Conservation (phyloP, 2,329 filamentous ascomycete genomes). For the Trichoderma koningii region DNA sequence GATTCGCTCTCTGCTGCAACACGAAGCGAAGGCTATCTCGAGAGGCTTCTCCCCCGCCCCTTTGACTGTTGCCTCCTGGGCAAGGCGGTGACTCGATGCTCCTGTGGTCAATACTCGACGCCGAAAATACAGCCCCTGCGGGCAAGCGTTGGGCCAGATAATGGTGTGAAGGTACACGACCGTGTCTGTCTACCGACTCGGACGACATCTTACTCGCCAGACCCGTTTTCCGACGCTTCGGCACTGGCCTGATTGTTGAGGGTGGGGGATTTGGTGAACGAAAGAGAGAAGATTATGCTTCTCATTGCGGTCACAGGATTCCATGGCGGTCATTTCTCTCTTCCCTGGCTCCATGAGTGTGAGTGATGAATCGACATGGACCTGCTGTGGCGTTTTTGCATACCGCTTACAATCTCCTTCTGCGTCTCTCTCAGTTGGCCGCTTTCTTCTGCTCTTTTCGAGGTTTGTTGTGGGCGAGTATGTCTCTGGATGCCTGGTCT, state of each 20-base stretch:
- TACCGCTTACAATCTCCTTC: too few species aligned
- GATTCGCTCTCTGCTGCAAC: neutral
- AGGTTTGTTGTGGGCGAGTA: too few species aligned
- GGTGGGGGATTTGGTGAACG: neutral
- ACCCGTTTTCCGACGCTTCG: constrained; percentile 2
- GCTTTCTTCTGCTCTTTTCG: too few species aligned
- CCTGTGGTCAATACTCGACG: constrained; percentile 6
- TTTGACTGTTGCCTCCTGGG: neutral
- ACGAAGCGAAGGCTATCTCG: neutral
- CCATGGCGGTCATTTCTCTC: too few species aligned
- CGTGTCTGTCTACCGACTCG: neutral
- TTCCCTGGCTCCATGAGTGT: too few species aligned
- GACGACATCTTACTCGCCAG: neutral
- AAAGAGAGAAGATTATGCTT: too few species aligned
- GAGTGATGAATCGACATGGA: too few species aligned
- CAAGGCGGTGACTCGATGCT: constrained; percentile 10
- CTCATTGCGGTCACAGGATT: too few species aligned
- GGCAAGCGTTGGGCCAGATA: constrained; percentile 14
- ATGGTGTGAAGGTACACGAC: constrained; percentile 6
- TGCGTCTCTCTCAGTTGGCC: too few species aligned
- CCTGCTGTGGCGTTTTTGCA: too few species aligned
- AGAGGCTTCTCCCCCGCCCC: neutral
- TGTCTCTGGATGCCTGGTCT: too few species aligned
- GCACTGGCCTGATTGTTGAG: neutral
- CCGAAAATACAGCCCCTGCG: constrained; percentile 9